Evolutionary conservation across 768 basidiomycete species (phyloP).

Genomic region (Mrakia frigida): DNA sequence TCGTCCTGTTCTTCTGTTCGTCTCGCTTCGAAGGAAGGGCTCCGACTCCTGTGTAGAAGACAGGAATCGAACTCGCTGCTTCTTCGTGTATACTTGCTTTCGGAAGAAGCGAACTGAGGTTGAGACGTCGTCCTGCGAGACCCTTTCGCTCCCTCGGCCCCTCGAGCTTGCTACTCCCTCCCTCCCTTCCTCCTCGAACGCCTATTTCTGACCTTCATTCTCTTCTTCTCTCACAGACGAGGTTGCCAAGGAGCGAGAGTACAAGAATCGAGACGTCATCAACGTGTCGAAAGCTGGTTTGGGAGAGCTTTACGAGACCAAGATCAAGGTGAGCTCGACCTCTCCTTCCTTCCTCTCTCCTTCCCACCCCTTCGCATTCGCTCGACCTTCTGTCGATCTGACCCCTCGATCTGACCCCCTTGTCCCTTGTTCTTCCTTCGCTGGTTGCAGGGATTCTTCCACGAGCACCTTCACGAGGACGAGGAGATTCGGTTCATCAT

Average conservation of each 20-base stretch:
- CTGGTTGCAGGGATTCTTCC: slow-evolving; percentile 18
- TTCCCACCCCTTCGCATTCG: no score
- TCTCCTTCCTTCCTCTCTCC: background rate
- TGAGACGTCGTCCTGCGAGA: no score
- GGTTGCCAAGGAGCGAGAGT: slow-evolving; percentile 63
- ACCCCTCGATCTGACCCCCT: no score
- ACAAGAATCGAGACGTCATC: slow-evolving; percentile 79
- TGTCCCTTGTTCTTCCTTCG: background rate
- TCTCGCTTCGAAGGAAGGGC: no score
- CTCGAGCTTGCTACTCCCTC: background rate
- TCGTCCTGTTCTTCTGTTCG: background rate
- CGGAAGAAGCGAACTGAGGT: no score
- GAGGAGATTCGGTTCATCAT: slow-evolving; percentile 90
- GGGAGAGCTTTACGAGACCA: slow-evolving; percentile 75
- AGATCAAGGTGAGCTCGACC: slow-evolving; percentile 53
- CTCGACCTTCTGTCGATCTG: background rate
- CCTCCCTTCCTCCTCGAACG: background rate
- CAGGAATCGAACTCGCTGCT: no score
- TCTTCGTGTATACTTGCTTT: no score
- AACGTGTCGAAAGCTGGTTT: slow-evolving; percentile 71
- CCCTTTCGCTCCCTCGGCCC: background rate
- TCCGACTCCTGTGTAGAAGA: no score
- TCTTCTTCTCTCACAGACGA: slow-evolving; percentile 48
- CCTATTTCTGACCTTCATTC: background rate
- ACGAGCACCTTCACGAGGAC: slow-evolving; percentile 88